Evolutionary conservation across 176 grass and related monocot species (phyloP).

Genomic region (Oryza officinalis): DNA sequence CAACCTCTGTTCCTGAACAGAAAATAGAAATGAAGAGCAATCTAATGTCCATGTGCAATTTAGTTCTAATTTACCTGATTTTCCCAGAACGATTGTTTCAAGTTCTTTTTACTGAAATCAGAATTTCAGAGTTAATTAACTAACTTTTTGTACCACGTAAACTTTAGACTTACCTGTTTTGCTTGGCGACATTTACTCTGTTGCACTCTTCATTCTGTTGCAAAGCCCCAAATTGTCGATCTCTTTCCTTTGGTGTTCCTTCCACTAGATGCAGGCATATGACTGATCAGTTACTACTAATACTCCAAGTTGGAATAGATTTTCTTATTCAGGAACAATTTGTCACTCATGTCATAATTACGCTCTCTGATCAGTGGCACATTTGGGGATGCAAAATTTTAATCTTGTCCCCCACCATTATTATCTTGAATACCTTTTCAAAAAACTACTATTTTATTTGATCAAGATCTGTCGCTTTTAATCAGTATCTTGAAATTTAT

Average conservation of each 20-base stretch:
- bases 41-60: background rate
- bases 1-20: background rate
- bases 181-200: background rate
- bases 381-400: constrained; percentile 27
- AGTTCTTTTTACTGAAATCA: background rate
- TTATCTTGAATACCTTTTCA: constrained; percentile 17
- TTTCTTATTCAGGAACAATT: constrained; percentile 25
- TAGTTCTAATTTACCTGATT: constrained; percentile 1
- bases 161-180: background rate
- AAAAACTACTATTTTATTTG: constrained; percentile 19
- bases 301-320: constrained; percentile 2
- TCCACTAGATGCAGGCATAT: background rate
- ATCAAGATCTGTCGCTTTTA: background rate
- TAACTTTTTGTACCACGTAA: background rate
- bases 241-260: constrained; percentile 4
- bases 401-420: constrained; percentile 27
- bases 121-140: background rate
- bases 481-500: constrained; percentile 10
- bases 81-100: background rate
- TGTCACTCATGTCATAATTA: constrained; percentile 27
- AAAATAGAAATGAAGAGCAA: background rate
- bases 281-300: background rate
- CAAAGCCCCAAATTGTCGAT: constrained; percentile 13
- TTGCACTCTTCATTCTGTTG: constrained; percentile 11
- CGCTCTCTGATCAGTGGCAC: constrained; percentile 24